Conservation (phyloP, 2,329 filamentous ascomycete genomes). For the Fusarium sp. region DNA sequence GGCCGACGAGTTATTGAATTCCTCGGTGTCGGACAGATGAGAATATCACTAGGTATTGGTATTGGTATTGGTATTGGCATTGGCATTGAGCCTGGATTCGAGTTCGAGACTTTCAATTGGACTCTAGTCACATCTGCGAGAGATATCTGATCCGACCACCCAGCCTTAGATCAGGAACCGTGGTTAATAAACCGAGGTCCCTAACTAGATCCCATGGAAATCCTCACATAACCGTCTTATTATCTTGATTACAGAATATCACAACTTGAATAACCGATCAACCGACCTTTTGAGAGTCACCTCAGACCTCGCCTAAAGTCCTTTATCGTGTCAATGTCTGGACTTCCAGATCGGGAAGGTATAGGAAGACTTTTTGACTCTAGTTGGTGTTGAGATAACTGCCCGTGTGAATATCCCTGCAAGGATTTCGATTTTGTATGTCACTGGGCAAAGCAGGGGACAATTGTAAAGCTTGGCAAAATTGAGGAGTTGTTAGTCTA, state of each 20-base stretch:
- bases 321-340: neutral
- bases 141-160: neutral
- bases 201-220: neutral
- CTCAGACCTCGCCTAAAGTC: neutral
- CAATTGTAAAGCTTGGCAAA: constrained; percentile 8
- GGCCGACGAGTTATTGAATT: neutral
- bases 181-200: neutral
- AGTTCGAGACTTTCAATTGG: neutral
- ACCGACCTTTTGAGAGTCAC: neutral
- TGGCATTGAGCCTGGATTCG: neutral
- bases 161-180: neutral
- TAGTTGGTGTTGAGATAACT: constrained; percentile 2
- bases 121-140: neutral
- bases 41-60: neutral
- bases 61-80: neutral
- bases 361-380: constrained; percentile 2
- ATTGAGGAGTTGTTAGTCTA: neutral
- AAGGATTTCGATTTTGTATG: neutral
- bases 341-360: constrained; percentile 27
- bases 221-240: neutral
- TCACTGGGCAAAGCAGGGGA: constrained; percentile 2
- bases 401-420: constrained; percentile 3
- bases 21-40: neutral
- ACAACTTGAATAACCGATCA: neutral
- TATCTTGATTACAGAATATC: neutral